A percentile compares a stretch with the other conserved stretches of the same genome.
Evolutionary conservation across 1,139 yeast species (phyloP).

Genomic region (Blastobotrys persicus): DNA sequence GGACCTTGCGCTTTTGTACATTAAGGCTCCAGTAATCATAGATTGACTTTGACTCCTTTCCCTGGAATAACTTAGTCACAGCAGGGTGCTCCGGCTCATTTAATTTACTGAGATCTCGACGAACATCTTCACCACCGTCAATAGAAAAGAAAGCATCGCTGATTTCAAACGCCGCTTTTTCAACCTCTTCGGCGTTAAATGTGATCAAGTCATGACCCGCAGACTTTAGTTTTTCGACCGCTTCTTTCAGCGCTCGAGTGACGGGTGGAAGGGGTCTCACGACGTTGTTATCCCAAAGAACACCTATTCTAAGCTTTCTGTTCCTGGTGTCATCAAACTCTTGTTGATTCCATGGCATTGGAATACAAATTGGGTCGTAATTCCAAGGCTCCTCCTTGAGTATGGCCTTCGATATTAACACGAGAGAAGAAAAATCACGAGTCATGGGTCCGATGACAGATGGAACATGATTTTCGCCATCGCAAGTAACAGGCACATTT

Average conservation of each 20-base stretch:
- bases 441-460: conserved; percentile 53
- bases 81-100: conserved; percentile 6
- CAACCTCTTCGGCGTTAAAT: conserved; percentile 15
- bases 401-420: conserved; percentile 49
- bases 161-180: conserved; percentile 26
- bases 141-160: conserved; percentile 31
- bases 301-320: conserved; percentile 36
- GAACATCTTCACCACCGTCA: conserved; percentile 36
- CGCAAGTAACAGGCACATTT: conserved; percentile 36
- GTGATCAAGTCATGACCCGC: conserved; percentile 43
- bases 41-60: conserved; percentile 25
- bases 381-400: conserved; percentile 58
- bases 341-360: conserved; percentile 48
- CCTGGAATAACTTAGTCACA: conserved; percentile 21
- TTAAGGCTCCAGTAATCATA: conserved; percentile 24
- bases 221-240: conserved; percentile 29
- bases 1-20: conserved; percentile 7
- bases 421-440: conserved; percentile 46
- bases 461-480: conserved; percentile 46
- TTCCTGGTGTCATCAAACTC: conserved; percentile 11
- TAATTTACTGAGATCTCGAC: conserved; percentile 23
- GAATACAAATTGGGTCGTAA: conserved; percentile 48
- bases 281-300: conserved; percentile 35
- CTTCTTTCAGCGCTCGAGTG: conserved; percentile 34
- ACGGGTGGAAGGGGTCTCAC: conserved; percentile 47